Conservation (phyloP, 2,329 filamentous ascomycete species). For the Xylariales sp. region DNA sequence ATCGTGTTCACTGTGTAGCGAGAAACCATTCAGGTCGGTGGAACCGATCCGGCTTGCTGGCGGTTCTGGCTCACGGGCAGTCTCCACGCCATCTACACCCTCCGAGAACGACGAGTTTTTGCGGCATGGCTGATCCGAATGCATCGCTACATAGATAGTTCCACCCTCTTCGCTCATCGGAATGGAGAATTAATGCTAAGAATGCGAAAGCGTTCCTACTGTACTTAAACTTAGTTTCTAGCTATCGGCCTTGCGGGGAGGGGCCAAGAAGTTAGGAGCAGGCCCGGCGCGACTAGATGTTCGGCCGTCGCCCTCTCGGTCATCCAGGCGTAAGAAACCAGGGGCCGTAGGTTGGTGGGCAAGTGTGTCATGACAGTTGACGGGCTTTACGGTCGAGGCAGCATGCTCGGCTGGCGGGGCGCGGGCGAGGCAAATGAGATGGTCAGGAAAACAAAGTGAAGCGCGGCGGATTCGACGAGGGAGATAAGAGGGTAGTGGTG, state of each 20-base stretch:
- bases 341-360: constrained; percentile 42
- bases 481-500: constrained; percentile 26
- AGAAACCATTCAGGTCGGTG: constrained; percentile 53
- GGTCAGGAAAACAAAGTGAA: constrained; percentile 17
- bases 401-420: constrained; percentile 37
- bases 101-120: constrained; percentile 52
- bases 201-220: constrained; percentile 24
- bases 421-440: constrained; percentile 26
- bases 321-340: constrained; percentile 47
- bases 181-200: constrained; percentile 12
- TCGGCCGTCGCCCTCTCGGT: constrained; percentile 42
- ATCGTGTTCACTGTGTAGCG: constrained; percentile 53
- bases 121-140: constrained; percentile 51
- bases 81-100: constrained; percentile 52
- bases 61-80: constrained; percentile 48
- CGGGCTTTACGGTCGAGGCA: constrained; percentile 22
- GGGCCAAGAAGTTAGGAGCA: constrained; percentile 9
- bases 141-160: constrained; percentile 53
- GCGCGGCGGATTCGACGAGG: constrained; percentile 21
- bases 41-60: constrained; percentile 49
- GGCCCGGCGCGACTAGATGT: constrained; percentile 45
- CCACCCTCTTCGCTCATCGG: constrained; percentile 36
- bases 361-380: constrained; percentile 48
- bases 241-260: constrained; percentile 4
- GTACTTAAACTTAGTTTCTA: constrained; percentile 16